Evolutionary conservation across 2,329 filamentous ascomycete species (phyloP).

Genomic region (Penicillium olsonii): DNA sequence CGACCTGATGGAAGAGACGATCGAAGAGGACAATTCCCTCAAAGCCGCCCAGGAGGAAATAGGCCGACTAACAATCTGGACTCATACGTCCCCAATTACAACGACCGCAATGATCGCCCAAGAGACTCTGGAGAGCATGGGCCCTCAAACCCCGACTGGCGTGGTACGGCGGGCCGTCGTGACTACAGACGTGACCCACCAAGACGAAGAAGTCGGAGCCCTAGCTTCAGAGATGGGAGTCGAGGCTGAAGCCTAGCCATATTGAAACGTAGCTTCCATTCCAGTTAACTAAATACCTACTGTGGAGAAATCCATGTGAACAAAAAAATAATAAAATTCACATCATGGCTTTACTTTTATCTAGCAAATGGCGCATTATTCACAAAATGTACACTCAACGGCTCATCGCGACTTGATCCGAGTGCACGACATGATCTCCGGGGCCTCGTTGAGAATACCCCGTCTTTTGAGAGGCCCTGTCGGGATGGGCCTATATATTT

Average conservation of each 20-base stretch:
- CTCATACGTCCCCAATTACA: slow-evolving; percentile 41
- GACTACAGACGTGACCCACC: slow-evolving; percentile 32
- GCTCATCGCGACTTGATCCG: slow-evolving; percentile 5
- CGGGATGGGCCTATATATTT: slow-evolving; percentile 7
- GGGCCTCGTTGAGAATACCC: slow-evolving; percentile 25
- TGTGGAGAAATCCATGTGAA: neutral
- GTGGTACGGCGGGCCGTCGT: slow-evolving; percentile 24
- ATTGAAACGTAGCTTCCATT: slow-evolving; percentile 17
- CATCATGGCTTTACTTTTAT: slow-evolving; percentile 16
- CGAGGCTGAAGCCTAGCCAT: slow-evolving; percentile 19
- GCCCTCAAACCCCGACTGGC: slow-evolving; percentile 25
- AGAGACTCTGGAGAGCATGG: slow-evolving; percentile 26
- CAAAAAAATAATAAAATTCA: slow-evolving; percentile 9
- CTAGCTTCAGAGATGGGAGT: slow-evolving; percentile 27
- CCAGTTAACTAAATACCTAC: slow-evolving; percentile 5
- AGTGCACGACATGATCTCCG: neutral
- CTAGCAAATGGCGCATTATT: slow-evolving; percentile 9
- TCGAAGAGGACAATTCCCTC: slow-evolving; percentile 33
- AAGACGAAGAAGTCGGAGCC: slow-evolving; percentile 40
- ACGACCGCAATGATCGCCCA: slow-evolving; percentile 22
- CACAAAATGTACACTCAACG: slow-evolving; percentile 12
- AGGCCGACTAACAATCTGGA: slow-evolving; percentile 32
- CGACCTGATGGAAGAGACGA: slow-evolving; percentile 31
- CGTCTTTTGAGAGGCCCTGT: slow-evolving; percentile 4
- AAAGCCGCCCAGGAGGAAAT: slow-evolving; percentile 23